Conservation (phyloP, 140 eudicot genomes). For the Bidens hawaiensis region DNA sequence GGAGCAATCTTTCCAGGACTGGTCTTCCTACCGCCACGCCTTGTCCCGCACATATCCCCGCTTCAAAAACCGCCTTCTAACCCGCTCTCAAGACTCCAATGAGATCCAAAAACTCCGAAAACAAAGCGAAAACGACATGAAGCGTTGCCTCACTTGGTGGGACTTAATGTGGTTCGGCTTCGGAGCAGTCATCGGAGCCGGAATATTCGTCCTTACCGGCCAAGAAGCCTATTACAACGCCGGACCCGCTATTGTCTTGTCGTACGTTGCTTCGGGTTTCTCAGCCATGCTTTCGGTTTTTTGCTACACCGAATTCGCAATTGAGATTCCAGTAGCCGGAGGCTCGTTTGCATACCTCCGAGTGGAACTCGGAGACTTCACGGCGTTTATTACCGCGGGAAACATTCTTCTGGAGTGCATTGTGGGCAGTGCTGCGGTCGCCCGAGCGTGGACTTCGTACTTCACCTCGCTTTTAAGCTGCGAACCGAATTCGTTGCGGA, state of each 20-base stretch:
- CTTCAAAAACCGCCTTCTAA: slow-evolving; percentile 53
- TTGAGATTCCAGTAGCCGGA: slow-evolving; percentile 78
- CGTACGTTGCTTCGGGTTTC: slow-evolving; percentile 58
- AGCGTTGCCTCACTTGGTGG: slow-evolving; percentile 76
- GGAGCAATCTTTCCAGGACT: slow-evolving; percentile 56
- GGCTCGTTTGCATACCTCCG: slow-evolving; percentile 66
- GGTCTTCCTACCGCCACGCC: slow-evolving; percentile 44
- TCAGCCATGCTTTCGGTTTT: slow-evolving; percentile 77
- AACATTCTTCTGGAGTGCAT: slow-evolving; percentile 64
- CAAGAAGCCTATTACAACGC: slow-evolving; percentile 57
- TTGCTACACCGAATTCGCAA: slow-evolving; percentile 72
- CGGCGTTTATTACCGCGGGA: slow-evolving; percentile 57
- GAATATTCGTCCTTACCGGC: slow-evolving; percentile 77
- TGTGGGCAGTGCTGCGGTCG: slow-evolving; percentile 60
- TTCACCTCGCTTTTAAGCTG: slow-evolving; percentile 52
- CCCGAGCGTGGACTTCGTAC: slow-evolving; percentile 71
- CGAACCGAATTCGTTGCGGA: slow-evolving; percentile 44
- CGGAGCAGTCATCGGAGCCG: slow-evolving; percentile 81
- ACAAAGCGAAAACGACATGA: slow-evolving; percentile 60
- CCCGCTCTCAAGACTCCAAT: slow-evolving; percentile 53
- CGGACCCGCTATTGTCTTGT: slow-evolving; percentile 68
- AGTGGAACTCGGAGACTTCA: slow-evolving; percentile 62
- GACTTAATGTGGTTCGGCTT: slow-evolving; percentile 82
- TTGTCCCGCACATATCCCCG: slow-evolving; percentile 41
- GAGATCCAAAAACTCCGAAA: slow-evolving; percentile 42